Percentiles rank a stretch among this genome's conserved stretches.
These are phyloP conservation scores for Solanum lignicaule DNA, from an alignment of 257 asterid species.

Conservation along the genomic window DNA sequence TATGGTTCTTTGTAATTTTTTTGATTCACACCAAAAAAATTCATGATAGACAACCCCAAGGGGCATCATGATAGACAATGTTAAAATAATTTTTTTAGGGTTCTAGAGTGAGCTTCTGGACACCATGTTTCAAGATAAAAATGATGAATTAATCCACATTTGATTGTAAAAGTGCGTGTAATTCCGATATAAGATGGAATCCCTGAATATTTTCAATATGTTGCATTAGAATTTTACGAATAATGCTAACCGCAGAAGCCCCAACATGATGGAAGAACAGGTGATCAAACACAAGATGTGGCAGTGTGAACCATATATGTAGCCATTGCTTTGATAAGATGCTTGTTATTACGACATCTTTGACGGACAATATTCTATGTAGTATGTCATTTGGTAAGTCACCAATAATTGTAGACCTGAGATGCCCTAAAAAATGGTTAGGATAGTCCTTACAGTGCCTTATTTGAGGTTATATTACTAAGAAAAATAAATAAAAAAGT, in stretches of 20 bases:
- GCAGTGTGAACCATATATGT: not conserved
- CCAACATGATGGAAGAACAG: not conserved
- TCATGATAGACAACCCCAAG: no score
- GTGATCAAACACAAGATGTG: not conserved
- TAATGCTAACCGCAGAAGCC: not conserved
- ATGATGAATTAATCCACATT: not conserved
- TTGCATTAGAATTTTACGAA: not conserved
- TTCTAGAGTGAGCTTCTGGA: not conserved
- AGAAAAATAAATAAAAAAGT: no score
- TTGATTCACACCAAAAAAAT: no score
- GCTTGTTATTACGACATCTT: not conserved
- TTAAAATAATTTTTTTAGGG: no score
- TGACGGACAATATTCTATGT: not conserved
- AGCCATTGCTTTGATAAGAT: not conserved
- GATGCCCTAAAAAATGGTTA: no score
- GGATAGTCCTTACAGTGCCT: no score
- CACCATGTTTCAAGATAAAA: not conserved
- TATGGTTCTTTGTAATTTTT: no score
- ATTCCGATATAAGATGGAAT: not conserved
- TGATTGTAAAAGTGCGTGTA: not conserved
- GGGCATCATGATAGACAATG: no score
- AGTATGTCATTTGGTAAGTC: not conserved
- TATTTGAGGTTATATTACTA: no score
- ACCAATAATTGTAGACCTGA: not conserved
- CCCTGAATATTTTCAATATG: not conserved